Percentiles rank a stretch among this genome's conserved stretches.
phyloP scores from a whole-genome alignment of 495 filamentous ascomycete species.

The Aspergillus bridgeri region DNA sequence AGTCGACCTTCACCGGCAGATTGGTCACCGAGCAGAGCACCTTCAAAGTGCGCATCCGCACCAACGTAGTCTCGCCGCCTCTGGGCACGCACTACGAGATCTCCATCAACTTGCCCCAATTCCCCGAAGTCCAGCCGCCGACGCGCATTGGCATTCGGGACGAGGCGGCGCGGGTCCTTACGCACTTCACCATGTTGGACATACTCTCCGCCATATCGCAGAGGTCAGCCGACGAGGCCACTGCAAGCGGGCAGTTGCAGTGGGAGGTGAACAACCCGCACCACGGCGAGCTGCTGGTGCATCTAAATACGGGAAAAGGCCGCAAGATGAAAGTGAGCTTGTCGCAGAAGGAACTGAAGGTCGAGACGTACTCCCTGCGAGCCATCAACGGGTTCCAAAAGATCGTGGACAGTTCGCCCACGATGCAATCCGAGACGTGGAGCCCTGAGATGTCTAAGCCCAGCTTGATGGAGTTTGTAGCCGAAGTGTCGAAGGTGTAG shows the following conservation, averaged over 20 bases:
- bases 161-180: constrained; percentile 37
- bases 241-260: background rate
- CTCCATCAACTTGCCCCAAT: constrained; percentile 33
- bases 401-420: constrained; percentile 8
- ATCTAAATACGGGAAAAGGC: constrained; percentile 18
- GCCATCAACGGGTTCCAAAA: constrained; percentile 18
- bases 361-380: constrained; percentile 23
- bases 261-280: constrained; percentile 43
- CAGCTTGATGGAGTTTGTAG: constrained; percentile 35
- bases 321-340: constrained; percentile 38
- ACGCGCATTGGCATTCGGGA: constrained; percentile 32
- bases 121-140: constrained; percentile 35
- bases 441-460: constrained; percentile 12
- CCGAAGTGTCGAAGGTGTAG: constrained; percentile 19
- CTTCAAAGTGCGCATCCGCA: constrained; percentile 45
- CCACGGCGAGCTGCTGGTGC: constrained; percentile 36
- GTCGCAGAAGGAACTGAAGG: constrained; percentile 29
- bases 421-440: constrained; percentile 24
- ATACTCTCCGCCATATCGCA: constrained; percentile 31
- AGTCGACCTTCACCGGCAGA: constrained; percentile 38
- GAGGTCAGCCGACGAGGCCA: constrained; percentile 4
- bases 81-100: constrained; percentile 49
- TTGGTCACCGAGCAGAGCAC: constrained; percentile 34
- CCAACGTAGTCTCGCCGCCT: constrained; percentile 38
- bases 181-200: constrained; percentile 40